Base-by-base conservation (phyloP, 345 rosid genomes). In the Hypericum androsaemum region DNA sequence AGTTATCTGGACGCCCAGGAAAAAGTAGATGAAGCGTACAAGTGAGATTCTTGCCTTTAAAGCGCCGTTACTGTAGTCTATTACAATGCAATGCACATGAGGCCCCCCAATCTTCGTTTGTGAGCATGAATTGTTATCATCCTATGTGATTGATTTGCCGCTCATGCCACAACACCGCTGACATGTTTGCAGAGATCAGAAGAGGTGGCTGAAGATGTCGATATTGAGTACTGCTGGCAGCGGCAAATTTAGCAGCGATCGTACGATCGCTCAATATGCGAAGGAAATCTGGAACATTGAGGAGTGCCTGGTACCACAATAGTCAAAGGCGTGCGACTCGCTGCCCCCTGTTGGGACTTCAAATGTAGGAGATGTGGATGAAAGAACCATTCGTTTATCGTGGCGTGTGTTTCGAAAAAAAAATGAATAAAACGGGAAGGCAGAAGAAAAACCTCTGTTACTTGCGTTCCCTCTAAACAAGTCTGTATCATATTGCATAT, bases 231-330 rank as follows among this genome's bases (percentile, higher is more conserved):
- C 98, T 3, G 95, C 95, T 8, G 96, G 96, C 14, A 74, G 83
- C 8, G 95, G 95, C 57, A 87, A 90, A 68, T 90, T 90, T 75
- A 84, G 88, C 75, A 87, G 96, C 12, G 98, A 90, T 52, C 77
- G 92, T 3, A 87, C 96, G 5, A 82, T 90, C 40, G 75, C 83
- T 64, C 89, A 90, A 54, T 87, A 87, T 46, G 96, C 98, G 2
- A 80, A 77, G 53, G 98, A 90, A 63, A 87, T 90, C 13, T 90
- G 96, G 95, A 86, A 82, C 72, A 81, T 87, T 2, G 65, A 77
- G 64, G 89, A 80, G 53, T 82, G 98, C 74, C 75, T 68, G 9
- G 80, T 81, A 7, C 85, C 96, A 5, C 86, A 65, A 72, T 35
- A 43, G 12, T 0, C 2, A 5, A 10, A 16, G 46, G 53, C 39